These are phyloP conservation scores for Ramichloridium luteum DNA, from an alignment of 2,329 filamentous ascomycete genomes.

Conservation along the genomic window DNA sequence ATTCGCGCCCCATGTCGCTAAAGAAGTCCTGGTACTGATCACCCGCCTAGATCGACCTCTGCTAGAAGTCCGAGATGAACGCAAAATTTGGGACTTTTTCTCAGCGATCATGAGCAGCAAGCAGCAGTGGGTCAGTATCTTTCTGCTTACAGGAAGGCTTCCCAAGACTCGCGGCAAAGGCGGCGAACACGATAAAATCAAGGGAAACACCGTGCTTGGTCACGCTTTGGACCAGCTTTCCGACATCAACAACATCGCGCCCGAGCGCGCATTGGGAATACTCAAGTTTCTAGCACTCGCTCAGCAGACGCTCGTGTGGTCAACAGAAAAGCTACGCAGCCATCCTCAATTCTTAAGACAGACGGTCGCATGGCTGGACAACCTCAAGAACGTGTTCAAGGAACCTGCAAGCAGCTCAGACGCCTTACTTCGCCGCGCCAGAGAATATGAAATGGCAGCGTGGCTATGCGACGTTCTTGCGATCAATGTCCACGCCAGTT, in stretches of 20 bases:
- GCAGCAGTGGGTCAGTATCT: constrained; percentile 94
- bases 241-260: constrained; percentile 48
- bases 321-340: constrained; percentile 64
- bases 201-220: constrained; percentile 56
- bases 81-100: constrained; percentile 71
- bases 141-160: constrained; percentile 76
- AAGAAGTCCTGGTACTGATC: constrained; percentile 69
- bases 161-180: constrained; percentile 52
- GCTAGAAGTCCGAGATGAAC: constrained; percentile 50
- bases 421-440: constrained; percentile 7
- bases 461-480: constrained; percentile 78
- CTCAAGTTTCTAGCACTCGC: constrained; percentile 78
- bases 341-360: constrained; percentile 61
- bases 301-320: constrained; percentile 94
- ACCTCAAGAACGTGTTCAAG: constrained; percentile 39
- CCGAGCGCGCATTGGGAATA: constrained; percentile 58
- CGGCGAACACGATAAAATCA: constrained; percentile 40
- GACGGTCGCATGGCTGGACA: constrained; percentile 57
- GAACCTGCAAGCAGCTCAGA: constrained; percentile 16
- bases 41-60: constrained; percentile 67
- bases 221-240: constrained; percentile 61
- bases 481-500: constrained; percentile 78
- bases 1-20: constrained; percentile 68
- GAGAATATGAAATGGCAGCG: constrained; percentile 51
- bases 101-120: constrained; percentile 75